Conservation (phyloP, 495 filamentous ascomycete species). For the Neurospora pannonica region DNA sequence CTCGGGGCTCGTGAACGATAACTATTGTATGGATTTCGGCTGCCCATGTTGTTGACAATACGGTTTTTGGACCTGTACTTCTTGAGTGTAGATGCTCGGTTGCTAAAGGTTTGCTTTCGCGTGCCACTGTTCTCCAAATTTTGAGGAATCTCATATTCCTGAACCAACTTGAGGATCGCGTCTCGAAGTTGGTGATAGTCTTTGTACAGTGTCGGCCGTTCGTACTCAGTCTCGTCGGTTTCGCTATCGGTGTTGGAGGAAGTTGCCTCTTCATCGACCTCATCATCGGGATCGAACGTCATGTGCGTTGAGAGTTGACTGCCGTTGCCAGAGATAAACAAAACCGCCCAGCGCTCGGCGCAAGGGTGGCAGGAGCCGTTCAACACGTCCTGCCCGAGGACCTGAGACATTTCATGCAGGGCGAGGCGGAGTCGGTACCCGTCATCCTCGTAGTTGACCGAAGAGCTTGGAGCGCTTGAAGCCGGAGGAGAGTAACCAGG, state of each 20-base stretch:
- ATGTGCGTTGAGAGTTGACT: slow-evolving; percentile 59
- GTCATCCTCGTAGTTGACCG: slow-evolving; percentile 42
- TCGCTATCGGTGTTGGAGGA: slow-evolving; percentile 50
- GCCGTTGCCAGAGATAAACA: slow-evolving; percentile 68
- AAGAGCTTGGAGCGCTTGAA: slow-evolving; percentile 22
- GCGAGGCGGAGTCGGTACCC: slow-evolving; percentile 46
- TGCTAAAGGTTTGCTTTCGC: slow-evolving; percentile 51
- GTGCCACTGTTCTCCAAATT: slow-evolving; percentile 43
- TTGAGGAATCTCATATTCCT: slow-evolving; percentile 67
- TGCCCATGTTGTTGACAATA: slow-evolving; percentile 42
- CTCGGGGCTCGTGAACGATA: slow-evolving; percentile 37
- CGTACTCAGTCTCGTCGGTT: slow-evolving; percentile 52
- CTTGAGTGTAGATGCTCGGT: slow-evolving; percentile 45
- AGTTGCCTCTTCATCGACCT: slow-evolving; percentile 52
- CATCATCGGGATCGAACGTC: slow-evolving; percentile 60
- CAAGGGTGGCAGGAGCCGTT: slow-evolving; percentile 61
- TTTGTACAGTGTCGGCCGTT: slow-evolving; percentile 61
- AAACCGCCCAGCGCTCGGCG: slow-evolving; percentile 62
- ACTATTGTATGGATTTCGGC: slow-evolving; percentile 50
- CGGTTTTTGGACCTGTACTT: slow-evolving; percentile 42
- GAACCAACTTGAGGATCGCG: slow-evolving; percentile 70
- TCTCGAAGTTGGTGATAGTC: slow-evolving; percentile 78
- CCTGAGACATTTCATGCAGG: slow-evolving; percentile 55
- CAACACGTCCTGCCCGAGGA: slow-evolving; percentile 48
- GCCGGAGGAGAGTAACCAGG: slow-evolving; percentile 34